These are phyloP conservation scores for Terfezia boudieri DNA, from an alignment of 495 filamentous ascomycete species.

Conservation along the genomic window DNA sequence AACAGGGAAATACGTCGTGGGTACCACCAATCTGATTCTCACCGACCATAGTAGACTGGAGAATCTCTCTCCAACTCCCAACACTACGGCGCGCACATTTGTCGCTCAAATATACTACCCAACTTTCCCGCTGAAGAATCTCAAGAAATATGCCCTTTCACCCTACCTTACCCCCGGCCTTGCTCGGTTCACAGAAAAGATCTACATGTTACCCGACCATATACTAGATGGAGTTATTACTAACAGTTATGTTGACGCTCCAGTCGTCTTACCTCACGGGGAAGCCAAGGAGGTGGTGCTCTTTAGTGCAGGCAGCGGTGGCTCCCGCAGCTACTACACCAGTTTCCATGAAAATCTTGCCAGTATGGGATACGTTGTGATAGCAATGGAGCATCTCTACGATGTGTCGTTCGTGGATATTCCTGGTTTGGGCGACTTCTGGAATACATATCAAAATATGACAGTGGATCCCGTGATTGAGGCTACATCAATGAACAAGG, in stretches of 20 bases:
- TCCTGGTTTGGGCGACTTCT: conserved; percentile 11
- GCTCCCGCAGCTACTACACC: conserved; percentile 22
- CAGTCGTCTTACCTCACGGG: conserved; percentile 3
- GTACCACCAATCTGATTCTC: no score
- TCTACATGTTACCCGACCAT: no score
- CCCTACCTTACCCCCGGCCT: no score
- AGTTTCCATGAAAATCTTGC: conserved; percentile 24
- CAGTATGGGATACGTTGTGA: conserved; percentile 27
- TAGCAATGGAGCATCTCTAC: conserved; percentile 29
- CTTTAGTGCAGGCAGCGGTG: conserved; percentile 21
- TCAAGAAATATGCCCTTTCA: no score
- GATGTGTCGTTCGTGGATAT: conserved; percentile 28
- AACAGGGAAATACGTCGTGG: no score
- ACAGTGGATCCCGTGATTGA: neutral
- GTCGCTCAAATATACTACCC: no score
- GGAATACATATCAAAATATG: neutral
- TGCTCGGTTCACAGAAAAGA: no score
- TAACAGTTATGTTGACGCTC: conserved; percentile 3
- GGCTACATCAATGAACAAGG: neutral
- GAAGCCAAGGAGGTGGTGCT: conserved; percentile 15
- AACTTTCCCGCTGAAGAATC: no score
- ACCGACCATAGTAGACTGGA: no score
- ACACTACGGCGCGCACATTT: no score
- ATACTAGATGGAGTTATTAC: neutral
- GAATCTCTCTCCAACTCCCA: no score